Percentiles rank a stretch among this genome's conserved stretches.
These are phyloP conservation scores for Scutellaria minor DNA, from an alignment of 257 asterid genomes.

Conservation along the genomic window DNA sequence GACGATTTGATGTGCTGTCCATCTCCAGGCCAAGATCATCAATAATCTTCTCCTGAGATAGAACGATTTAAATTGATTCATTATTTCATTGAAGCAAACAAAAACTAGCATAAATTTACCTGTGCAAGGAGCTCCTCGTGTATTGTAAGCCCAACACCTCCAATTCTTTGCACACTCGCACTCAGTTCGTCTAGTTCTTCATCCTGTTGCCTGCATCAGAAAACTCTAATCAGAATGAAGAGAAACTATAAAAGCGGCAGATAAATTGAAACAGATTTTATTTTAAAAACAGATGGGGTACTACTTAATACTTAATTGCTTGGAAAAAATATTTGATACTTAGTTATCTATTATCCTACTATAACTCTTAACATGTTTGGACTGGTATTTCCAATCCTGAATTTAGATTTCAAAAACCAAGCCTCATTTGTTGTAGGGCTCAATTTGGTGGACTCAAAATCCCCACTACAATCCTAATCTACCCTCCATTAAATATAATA, in stretches of 20 bases:
- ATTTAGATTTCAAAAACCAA: too few species aligned
- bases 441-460: too few species aligned
- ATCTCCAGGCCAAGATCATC: slow-evolving; percentile 88
- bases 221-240: slow-evolving; percentile 19
- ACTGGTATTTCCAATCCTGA: too few species aligned
- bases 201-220: slow-evolving; percentile 66
- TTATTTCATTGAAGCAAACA: neutral
- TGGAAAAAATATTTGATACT: too few species aligned
- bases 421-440: too few species aligned
- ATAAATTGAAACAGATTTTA: too few species aligned
- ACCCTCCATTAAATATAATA: too few species aligned
- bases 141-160: slow-evolving; percentile 95
- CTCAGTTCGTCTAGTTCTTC: slow-evolving; percentile 90
- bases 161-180: slow-evolving; percentile 87
- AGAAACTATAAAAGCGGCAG: neutral
- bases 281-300: too few species aligned
- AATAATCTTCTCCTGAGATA: slow-evolving; percentile 77
- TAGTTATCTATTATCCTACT: too few species aligned
- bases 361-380: too few species aligned
- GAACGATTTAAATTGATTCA: slow-evolving; percentile 14
- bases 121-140: slow-evolving; percentile 96
- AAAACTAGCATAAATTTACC: slow-evolving; percentile 40
- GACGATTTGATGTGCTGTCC: slow-evolving; percentile 96
- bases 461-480: too few species aligned
- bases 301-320: too few species aligned